phyloP scores from a whole-genome alignment of 1,139 yeast species.

The Geotrichum europaeum region DNA sequence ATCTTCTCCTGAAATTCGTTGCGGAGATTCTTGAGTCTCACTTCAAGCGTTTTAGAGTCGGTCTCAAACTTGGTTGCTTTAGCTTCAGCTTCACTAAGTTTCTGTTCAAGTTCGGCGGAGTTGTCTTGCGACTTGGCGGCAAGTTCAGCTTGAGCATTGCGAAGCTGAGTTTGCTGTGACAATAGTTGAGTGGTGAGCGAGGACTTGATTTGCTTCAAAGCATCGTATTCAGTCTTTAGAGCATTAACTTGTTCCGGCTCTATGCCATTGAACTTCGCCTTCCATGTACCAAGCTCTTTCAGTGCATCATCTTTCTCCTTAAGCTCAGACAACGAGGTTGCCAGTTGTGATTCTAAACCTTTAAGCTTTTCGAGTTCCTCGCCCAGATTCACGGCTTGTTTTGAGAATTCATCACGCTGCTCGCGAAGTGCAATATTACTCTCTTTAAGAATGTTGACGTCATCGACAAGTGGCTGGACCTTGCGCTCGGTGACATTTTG shows the following conservation, averaged over 20 bases:
- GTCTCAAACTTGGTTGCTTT: constrained; percentile 1
- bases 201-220: not conserved
- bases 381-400: not conserved
- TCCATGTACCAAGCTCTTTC: not conserved
- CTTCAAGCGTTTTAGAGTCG: constrained; percentile 20
- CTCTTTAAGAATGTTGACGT: not conserved
- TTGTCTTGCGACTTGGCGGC: not conserved
- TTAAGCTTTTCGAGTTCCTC: constrained; percentile 2
- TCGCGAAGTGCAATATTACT: constrained; percentile 2
- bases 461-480: not conserved
- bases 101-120: not conserved
- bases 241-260: not conserved
- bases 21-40: constrained; percentile 25
- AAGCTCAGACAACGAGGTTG: not conserved
- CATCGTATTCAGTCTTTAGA: not conserved
- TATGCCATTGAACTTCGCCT: not conserved
- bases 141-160: not conserved
- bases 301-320: not conserved
- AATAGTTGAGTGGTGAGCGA: not conserved
- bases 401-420: not conserved
- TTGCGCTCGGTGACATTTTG: not conserved
- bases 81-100: not conserved
- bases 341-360: not conserved
- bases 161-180: not conserved
- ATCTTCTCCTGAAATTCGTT: constrained; percentile 32